Base-by-base conservation (phyloP, 495 filamentous ascomycete species). In the Penicillium lividum region DNA sequence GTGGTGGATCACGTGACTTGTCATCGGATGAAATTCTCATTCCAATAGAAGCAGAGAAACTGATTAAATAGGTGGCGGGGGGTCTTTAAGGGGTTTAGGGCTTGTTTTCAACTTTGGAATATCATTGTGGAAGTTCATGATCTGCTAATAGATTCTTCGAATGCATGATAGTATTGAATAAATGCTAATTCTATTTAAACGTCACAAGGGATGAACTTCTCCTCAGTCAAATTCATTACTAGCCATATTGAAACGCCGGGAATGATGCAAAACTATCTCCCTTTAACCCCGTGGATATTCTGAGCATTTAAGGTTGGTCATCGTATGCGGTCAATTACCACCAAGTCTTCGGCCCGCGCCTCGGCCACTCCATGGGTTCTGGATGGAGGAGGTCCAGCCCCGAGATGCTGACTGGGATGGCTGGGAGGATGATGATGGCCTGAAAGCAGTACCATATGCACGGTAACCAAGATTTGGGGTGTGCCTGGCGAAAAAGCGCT, bases 291-390 rank as follows among this genome's bases (percentile, higher is more conserved):
- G 13, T 16, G 7, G 15, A 40, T 16, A 15, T n/a, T 40, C 38
- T 40, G 15, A 40, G n/a, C 15, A 40, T 40, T 15, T 7, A 5
- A 15, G 13, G 38, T 40, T 16, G 13, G n/a, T 40, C 2, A 0
- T 40, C 4, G n/a, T 18, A 27, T 25, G 28, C n/a, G 16, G 4
- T 58, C 36, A 60, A 48, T 47, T 31, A 3, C 53, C 52, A 16
- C 90, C 90, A 5, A 94, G 77, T 66, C 90, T 80, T 27, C 83
- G 79, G 8, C 90, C 90, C 15, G 82, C 72, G 1, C 90, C 90
- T 60, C 87, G 77, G 16, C 69, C 80, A 62, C 79, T 78, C 90
- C 90, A 92, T 0, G 82, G 68, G 52, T 67, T 76, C 33, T 75
- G 72, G 56, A 72, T 71, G 55, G 60, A 70, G 43, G 66, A 78